phyloP scores from a whole-genome alignment of 768 basidiomycete species.

The Pisolithus orientalis region DNA sequence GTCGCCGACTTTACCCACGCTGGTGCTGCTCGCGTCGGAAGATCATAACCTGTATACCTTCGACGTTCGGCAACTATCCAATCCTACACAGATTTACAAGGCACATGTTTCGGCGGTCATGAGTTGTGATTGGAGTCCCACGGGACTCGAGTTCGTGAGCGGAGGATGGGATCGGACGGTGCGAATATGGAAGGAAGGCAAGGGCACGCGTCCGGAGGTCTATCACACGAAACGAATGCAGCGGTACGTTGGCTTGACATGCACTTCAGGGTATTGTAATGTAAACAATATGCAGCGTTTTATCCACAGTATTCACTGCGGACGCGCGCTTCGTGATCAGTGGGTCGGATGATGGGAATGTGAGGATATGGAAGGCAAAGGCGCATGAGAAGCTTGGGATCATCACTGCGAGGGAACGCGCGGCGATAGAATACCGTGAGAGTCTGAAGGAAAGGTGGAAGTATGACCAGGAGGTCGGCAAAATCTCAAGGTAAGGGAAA shows the following conservation, averaged over 20 bases:
- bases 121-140: constrained; percentile 96
- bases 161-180: constrained; percentile 96
- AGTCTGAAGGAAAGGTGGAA: constrained; percentile 87
- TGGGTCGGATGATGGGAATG: constrained; percentile 93
- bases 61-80: constrained; percentile 78
- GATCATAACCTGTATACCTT: constrained; percentile 99
- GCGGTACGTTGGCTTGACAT: constrained; percentile 41
- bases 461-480: constrained; percentile 73
- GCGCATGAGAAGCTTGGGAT: constrained; percentile 91
- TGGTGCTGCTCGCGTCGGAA: constrained; percentile 91
- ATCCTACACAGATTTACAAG: constrained; percentile 92
- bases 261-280: neutral
- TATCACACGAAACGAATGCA: constrained; percentile 99
- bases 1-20: constrained; percentile 94
- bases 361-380: constrained; percentile 91
- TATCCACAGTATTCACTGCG: constrained; percentile 80
- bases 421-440: constrained; percentile 88
- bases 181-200: constrained; percentile 86
- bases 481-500: constrained; percentile 63
- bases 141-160: constrained; percentile 91
- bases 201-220: constrained; percentile 76
- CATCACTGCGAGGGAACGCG: constrained; percentile 83
- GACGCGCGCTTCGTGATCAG: constrained; percentile 89
- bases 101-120: constrained; percentile 96
- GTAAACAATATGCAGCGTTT: constrained; percentile 49